Percentiles rank a stretch among this genome's conserved stretches.
phyloP scores from a whole-genome alignment of 805 yeast species.

The Yarrowia deformans region DNA sequence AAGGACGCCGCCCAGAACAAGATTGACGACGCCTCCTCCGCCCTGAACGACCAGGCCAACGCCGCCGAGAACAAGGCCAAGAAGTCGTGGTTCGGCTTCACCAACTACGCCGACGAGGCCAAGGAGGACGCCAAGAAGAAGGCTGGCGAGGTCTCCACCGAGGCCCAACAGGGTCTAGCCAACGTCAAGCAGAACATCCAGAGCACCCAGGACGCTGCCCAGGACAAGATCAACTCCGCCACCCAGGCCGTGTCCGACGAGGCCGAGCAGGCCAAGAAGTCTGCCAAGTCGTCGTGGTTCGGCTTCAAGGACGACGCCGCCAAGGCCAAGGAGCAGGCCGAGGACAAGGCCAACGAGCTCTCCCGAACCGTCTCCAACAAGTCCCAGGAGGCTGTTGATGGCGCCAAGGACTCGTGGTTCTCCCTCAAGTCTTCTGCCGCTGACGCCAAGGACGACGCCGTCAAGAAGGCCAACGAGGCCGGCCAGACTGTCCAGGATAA shows the following conservation, averaged over 20 bases:
- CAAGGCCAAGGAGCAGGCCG: constrained; percentile 8
- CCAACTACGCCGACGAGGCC: constrained; percentile 10
- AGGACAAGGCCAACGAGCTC: constrained; percentile 22
- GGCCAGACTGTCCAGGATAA: background rate
- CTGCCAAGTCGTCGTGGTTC: constrained; percentile 11
- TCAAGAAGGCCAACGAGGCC: constrained; percentile 13
- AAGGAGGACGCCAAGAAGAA: constrained; percentile 16
- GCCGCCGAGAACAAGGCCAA: constrained; percentile 38
- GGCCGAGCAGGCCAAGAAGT: constrained; percentile 17
- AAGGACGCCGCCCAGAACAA: constrained; percentile 38
- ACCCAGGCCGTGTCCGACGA: constrained; percentile 14
- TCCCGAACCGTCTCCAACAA: constrained; percentile 10
- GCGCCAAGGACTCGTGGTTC: constrained; percentile 18
- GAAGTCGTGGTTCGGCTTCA: constrained; percentile 22
- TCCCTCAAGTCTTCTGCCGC: background rate
- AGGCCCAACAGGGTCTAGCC: constrained; percentile 33
- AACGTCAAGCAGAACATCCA: constrained; percentile 36
- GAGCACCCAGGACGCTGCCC: constrained; percentile 32
- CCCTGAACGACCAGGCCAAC: constrained; percentile 25
- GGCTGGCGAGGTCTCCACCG: constrained; percentile 34
- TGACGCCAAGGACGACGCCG: constrained; percentile 18
- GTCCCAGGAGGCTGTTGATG: constrained; percentile 2
- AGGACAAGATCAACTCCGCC: constrained; percentile 15
- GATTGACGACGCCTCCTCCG: constrained; percentile 21
- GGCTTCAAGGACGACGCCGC: constrained; percentile 18